phyloP scores from a whole-genome alignment of 768 basidiomycete genomes.

The Arthromyces matolae region DNA sequence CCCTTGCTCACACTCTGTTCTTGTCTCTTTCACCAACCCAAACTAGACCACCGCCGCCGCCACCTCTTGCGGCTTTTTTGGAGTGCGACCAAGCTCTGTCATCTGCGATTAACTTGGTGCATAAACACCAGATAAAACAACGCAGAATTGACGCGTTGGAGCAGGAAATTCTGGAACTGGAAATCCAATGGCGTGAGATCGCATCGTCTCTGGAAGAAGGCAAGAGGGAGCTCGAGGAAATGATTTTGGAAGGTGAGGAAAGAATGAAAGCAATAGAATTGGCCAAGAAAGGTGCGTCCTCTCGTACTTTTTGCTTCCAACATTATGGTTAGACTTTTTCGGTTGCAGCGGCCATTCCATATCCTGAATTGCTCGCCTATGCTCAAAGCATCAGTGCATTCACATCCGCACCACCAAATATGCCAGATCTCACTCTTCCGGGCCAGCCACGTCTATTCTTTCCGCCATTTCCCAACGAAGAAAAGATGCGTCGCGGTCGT shows the following conservation, averaged over 20 bases:
- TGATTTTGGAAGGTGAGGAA: slow-evolving; percentile 74
- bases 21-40: slow-evolving; percentile 68
- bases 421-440: slow-evolving; percentile 68
- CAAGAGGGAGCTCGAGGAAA: slow-evolving; percentile 62
- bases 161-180: slow-evolving; percentile 64
- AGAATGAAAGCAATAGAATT: slow-evolving; percentile 65
- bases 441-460: slow-evolving; percentile 80
- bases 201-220: slow-evolving; percentile 62
- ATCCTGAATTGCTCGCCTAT: slow-evolving; percentile 79
- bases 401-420: slow-evolving; percentile 85
- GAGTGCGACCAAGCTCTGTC: slow-evolving; percentile 64
- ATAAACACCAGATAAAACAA: slow-evolving; percentile 74
- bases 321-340: not conserved
- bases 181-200: slow-evolving; percentile 65
- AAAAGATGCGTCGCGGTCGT: slow-evolving; percentile 82
- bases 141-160: slow-evolving; percentile 69
- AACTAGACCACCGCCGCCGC: slow-evolving; percentile 58
- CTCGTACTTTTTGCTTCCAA: too few species aligned
- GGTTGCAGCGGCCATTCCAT: slow-evolving; percentile 66
- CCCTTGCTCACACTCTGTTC: slow-evolving; percentile 66
- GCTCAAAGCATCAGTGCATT: slow-evolving; percentile 83
- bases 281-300: slow-evolving; percentile 67
- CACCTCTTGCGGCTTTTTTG: slow-evolving; percentile 56
- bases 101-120: slow-evolving; percentile 58
- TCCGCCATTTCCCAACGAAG: slow-evolving; percentile 88